Conservation (phyloP, 495 filamentous ascomycete species). For the Stereocaulon alpinum region DNA sequence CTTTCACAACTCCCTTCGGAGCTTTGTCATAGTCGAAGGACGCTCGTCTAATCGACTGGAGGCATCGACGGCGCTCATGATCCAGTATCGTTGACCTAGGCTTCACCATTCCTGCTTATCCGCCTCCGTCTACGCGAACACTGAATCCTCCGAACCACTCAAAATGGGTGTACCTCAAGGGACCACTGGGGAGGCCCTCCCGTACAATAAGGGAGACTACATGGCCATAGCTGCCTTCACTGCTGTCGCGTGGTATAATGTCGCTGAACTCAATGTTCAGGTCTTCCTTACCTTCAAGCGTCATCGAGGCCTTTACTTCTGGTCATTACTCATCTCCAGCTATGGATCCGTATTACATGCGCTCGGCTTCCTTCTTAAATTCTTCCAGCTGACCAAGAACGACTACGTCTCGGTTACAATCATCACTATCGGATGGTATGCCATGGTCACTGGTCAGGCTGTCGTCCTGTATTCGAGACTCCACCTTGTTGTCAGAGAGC, state of each 20-base stretch:
- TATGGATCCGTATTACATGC: constrained; percentile 38
- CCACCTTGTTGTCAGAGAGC: constrained; percentile 40
- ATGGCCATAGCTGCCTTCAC: constrained; percentile 38
- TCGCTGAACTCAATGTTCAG: constrained; percentile 39
- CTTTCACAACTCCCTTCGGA: not conserved
- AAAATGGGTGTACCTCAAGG: constrained; percentile 15
- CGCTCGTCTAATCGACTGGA: not conserved
- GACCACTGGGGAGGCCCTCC: constrained; percentile 14
- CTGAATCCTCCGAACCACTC: constrained; percentile 16
- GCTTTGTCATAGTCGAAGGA: not conserved
- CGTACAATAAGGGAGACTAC: constrained; percentile 12
- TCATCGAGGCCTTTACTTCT: constrained; percentile 45
- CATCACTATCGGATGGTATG: constrained; percentile 43
- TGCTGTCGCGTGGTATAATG: constrained; percentile 40
- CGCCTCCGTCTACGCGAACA: not conserved
- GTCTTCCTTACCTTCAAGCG: constrained; percentile 42
- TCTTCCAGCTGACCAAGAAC: constrained; percentile 29
- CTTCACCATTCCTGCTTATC: not conserved
- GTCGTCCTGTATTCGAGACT: constrained; percentile 43
- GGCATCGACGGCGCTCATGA: not conserved
- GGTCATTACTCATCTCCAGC: constrained; percentile 37
- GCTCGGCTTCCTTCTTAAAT: constrained; percentile 42
- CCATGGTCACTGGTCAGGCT: constrained; percentile 44
- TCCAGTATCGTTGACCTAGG: not conserved
- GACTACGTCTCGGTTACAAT: constrained; percentile 35